phyloP scores from a whole-genome alignment of 306 rosid genomes.

The Ormosia emarginata region DNA sequence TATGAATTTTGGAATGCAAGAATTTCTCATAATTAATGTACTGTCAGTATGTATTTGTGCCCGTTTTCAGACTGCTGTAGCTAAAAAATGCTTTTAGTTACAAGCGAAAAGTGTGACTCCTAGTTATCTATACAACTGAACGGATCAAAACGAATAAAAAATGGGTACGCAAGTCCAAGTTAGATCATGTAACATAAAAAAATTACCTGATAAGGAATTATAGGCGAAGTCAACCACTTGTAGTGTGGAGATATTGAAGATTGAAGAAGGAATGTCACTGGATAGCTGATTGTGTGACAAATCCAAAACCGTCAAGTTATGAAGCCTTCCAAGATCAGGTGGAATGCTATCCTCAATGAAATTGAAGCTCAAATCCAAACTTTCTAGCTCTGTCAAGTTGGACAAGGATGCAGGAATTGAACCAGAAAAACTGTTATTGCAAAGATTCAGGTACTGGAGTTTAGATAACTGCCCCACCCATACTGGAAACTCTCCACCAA shows the following conservation, averaged over 20 bases:
- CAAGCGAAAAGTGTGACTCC: not conserved
- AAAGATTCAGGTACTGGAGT: slow-evolving; percentile 7
- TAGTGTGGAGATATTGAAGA: slow-evolving; percentile 20
- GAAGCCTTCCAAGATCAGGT: slow-evolving; percentile 7
- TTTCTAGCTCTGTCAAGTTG: not conserved
- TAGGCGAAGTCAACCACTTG: not conserved
- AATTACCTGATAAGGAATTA: slow-evolving; percentile 11
- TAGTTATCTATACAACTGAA: not conserved
- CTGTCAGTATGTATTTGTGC: too few relatives aligned
- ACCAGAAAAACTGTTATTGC: slow-evolving; percentile 11
- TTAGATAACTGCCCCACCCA: not conserved
- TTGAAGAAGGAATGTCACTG: not conserved
- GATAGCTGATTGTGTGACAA: not conserved
- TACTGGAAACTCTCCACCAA: slow-evolving; percentile 13
- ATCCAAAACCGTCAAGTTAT: not conserved
- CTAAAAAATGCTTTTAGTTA: too few relatives aligned
- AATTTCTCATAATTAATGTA: too few relatives aligned
- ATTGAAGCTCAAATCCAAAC: slow-evolving; percentile 11
- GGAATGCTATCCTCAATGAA: slow-evolving; percentile 1
- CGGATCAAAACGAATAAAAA: not conserved
- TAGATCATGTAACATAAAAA: not conserved
- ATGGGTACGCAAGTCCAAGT: not conserved
- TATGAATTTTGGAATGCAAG: too few relatives aligned
- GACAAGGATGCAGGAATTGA: not conserved
- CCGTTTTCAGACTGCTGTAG: too few relatives aligned